phyloP scores from a whole-genome alignment of 805 yeast genomes.

The Ogataea naganishii region DNA sequence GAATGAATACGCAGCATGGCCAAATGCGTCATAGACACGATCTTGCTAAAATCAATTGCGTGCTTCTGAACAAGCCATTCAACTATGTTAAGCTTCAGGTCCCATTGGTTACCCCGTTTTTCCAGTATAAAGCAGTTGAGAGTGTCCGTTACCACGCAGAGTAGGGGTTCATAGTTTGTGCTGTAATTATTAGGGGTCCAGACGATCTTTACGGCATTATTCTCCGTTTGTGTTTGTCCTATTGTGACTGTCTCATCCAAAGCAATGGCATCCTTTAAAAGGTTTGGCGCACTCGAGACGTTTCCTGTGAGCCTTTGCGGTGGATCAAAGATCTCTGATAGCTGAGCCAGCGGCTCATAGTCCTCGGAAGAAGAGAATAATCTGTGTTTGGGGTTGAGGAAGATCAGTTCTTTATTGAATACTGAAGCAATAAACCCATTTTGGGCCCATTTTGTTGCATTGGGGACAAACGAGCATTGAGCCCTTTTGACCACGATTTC shows the following conservation, averaged over 20 bases:
- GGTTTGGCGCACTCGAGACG: constrained; percentile 8
- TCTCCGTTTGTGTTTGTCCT: constrained; percentile 10
- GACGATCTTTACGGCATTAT: constrained; percentile 7
- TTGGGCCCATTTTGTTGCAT: constrained; percentile 9
- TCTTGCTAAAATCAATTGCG: constrained; percentile 6
- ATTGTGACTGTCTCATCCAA: constrained; percentile 10
- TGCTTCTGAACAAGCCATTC: constrained; percentile 5
- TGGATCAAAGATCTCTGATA: constrained; percentile 7
- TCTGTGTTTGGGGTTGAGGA: constrained; percentile 8
- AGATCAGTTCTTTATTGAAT: constrained; percentile 8
- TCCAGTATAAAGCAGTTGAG: constrained; percentile 11
- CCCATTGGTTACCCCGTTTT: constrained; percentile 11
- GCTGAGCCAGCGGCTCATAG: background rate
- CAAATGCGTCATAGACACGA: constrained; percentile 8
- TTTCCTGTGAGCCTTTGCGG: constrained; percentile 7
- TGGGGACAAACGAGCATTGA: constrained; percentile 4
- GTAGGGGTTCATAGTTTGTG: constrained; percentile 5
- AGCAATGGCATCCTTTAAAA: constrained; percentile 6
- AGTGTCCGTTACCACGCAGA: constrained; percentile 13
- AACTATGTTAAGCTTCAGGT: constrained; percentile 7
- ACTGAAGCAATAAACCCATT: constrained; percentile 11
- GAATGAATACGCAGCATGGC: constrained; percentile 15
- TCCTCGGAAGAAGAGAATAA: too few relatives aligned
- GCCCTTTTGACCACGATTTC: constrained; percentile 8
- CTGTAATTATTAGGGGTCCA: constrained; percentile 16